These are phyloP conservation scores for Yamadazyma sp. DNA, from an alignment of 805 yeast species.

Conservation along the genomic window DNA sequence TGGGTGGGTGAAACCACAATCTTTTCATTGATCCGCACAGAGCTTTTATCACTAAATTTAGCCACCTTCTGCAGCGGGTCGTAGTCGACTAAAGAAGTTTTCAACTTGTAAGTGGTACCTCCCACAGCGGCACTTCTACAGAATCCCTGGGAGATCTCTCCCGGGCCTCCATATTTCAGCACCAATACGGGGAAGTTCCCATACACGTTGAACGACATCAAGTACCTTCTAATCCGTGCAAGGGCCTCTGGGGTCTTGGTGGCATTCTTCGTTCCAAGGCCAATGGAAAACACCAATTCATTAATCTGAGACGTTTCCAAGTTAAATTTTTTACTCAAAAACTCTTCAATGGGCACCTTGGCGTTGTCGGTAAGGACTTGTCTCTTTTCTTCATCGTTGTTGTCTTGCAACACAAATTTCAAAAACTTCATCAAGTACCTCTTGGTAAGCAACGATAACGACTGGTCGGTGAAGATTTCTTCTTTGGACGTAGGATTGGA, in stretches of 20 bases:
- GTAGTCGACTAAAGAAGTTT: constrained; percentile 61
- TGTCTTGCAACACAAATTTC: constrained; percentile 68
- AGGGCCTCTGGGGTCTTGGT: constrained; percentile 74
- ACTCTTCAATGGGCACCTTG: constrained; percentile 55
- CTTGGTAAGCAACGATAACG: constrained; percentile 70
- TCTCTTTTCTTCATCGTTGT: constrained; percentile 59
- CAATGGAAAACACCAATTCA: constrained; percentile 85
- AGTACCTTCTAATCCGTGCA: constrained; percentile 77
- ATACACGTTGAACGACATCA: constrained; percentile 83
- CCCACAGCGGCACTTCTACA: constrained; percentile 98
- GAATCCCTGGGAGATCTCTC: constrained; percentile 94
- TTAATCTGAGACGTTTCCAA: constrained; percentile 71
- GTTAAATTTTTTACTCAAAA: constrained; percentile 64
- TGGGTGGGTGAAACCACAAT: constrained; percentile 75
- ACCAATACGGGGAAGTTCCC: constrained; percentile 92
- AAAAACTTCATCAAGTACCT: constrained; percentile 87
- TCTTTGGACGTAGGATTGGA: constrained; percentile 73
- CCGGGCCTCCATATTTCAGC: constrained; percentile 93
- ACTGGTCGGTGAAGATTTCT: constrained; percentile 89
- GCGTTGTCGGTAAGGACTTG: constrained; percentile 58
- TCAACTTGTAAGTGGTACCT: constrained; percentile 88
- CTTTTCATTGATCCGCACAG: constrained; percentile 74
- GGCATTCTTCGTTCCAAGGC: constrained; percentile 62
- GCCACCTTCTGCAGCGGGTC: constrained; percentile 71
- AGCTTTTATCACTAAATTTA: constrained; percentile 70